These are phyloP conservation scores for carrot (Daucus carota) DNA, from an alignment of 129 eudicot genomes.

Conservation along the genomic window DH1_v3.0 NC_030387.2:40184001-40184500, in stretches of 20 bases:
- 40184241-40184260: constrained; percentile 22
- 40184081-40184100: neutral
- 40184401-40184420: too few relatives aligned
- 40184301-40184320: too few relatives aligned
- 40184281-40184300: too few relatives aligned
- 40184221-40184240: constrained; percentile 23
- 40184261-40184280: constrained; percentile 20
- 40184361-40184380: too few relatives aligned
- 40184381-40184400: too few relatives aligned
- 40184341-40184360: too few relatives aligned
- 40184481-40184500: too few relatives aligned
- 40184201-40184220: constrained; percentile 22
- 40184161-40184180: constrained; percentile 24
- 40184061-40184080: constrained; percentile 20
- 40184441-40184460: too few relatives aligned
- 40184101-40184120: neutral
- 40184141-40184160: neutral
- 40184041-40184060: constrained; percentile 30
- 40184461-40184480: too few relatives aligned
- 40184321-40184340: too few relatives aligned
- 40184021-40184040: constrained; percentile 20
- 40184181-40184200: constrained; percentile 18
- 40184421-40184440: too few relatives aligned
- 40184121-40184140: neutral
- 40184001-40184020: constrained; percentile 13